phyloP scores from a whole-genome alignment of 2,329 filamentous ascomycete species.

The Penicillium sp. region DNA sequence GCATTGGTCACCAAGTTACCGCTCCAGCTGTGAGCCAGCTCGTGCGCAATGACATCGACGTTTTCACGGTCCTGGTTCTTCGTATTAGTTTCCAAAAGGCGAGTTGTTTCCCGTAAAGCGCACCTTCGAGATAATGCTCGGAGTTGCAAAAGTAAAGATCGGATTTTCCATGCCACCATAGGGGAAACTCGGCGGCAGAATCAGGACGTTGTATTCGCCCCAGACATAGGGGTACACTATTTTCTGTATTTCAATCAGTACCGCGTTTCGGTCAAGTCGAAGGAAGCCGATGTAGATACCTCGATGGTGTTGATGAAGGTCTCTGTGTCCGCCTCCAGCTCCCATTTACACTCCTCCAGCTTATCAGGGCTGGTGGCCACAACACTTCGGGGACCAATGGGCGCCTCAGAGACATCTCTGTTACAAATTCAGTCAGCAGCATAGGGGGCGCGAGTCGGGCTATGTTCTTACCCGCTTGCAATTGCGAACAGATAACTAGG shows the following conservation, averaged over 20 bases:
- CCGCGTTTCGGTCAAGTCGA: too few relatives aligned
- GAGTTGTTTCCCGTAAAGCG: not conserved
- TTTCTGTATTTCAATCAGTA: slow-evolving; percentile 34
- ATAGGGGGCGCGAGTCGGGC: not conserved
- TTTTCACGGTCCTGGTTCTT: slow-evolving; percentile 65
- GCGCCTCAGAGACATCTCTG: slow-evolving; percentile 78
- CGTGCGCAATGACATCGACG: slow-evolving; percentile 92
- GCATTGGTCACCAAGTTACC: slow-evolving; percentile 64
- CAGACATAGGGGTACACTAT: slow-evolving; percentile 83
- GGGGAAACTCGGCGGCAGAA: slow-evolving; percentile 83
- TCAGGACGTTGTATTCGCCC: slow-evolving; percentile 91
- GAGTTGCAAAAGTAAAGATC: slow-evolving; percentile 90
- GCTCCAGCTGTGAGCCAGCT: slow-evolving; percentile 72
- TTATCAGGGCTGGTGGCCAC: slow-evolving; percentile 88
- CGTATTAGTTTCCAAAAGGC: not conserved
- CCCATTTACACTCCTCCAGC: slow-evolving; percentile 77
- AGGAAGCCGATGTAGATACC: slow-evolving; percentile 44
- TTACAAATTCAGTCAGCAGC: not conserved
- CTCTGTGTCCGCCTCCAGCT: slow-evolving; percentile 85
- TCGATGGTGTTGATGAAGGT: slow-evolving; percentile 86
- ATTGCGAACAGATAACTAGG: slow-evolving; percentile 93
- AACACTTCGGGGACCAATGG: slow-evolving; percentile 76
- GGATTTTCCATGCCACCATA: slow-evolving; percentile 85
- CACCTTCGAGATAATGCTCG: slow-evolving; percentile 80
- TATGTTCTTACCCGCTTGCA: slow-evolving; percentile 51